These are phyloP conservation scores for Neurospora africana DNA, from an alignment of 495 filamentous ascomycete species.

Conservation along the genomic window DNA sequence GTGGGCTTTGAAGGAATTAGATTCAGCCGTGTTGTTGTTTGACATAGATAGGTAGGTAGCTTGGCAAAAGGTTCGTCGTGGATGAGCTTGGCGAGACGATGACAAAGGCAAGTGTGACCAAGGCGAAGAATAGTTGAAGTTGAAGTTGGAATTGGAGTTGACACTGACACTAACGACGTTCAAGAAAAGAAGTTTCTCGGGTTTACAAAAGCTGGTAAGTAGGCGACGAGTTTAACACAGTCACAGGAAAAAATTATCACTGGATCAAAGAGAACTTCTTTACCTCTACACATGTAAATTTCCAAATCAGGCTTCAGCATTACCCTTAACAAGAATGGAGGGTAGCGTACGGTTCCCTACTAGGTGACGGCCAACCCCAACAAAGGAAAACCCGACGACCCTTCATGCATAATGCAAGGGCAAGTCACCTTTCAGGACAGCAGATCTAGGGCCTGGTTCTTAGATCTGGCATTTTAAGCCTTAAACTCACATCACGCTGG, in stretches of 20 bases:
- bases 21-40: background rate
- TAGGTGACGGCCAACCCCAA: background rate
- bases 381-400: background rate
- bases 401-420: background rate
- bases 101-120: background rate
- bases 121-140: background rate
- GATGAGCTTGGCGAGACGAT: background rate
- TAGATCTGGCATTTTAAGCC: background rate
- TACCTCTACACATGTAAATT: background rate
- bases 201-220: background rate
- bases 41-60: background rate
- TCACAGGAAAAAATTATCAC: background rate
- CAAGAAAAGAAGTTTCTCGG: background rate
- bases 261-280: background rate
- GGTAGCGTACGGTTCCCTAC: background rate
- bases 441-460: background rate
- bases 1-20: background rate
- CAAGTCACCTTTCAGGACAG: background rate
- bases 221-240: background rate
- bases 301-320: background rate
- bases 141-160: background rate
- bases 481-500: background rate
- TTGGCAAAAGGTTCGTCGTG: background rate
- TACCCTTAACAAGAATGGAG: background rate
- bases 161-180: background rate